Evolutionary conservation across 371 early-diverging fungal species (phyloP).

Genomic region (Mortierella sp.): DNA sequence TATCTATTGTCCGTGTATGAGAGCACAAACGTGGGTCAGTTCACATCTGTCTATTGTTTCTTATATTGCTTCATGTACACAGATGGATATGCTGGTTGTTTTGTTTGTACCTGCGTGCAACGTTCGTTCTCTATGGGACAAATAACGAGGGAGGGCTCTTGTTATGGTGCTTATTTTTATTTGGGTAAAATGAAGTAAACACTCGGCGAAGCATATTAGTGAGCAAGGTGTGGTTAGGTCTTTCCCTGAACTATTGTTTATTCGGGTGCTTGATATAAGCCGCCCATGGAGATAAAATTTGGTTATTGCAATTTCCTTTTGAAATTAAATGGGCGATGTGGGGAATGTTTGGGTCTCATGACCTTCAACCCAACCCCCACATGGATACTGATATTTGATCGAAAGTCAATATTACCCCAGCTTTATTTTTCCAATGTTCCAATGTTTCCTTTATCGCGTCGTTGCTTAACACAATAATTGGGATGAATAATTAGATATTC

Average conservation of each 20-base stretch:
- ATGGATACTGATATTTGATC: too few species aligned
- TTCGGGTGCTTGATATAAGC: not conserved
- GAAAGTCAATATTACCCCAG: too few species aligned
- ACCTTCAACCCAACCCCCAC: too few species aligned
- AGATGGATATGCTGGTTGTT: not conserved
- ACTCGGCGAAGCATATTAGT: slow-evolving; percentile 2
- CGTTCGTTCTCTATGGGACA: too few species aligned
- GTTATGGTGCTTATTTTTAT: too few species aligned
- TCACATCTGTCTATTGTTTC: not conserved
- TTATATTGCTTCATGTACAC: not conserved
- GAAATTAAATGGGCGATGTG: not conserved
- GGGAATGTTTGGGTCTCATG: not conserved
- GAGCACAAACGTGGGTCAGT: not conserved
- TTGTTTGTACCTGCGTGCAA: not conserved
- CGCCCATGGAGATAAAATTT: not conserved
- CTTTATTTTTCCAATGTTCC: too few species aligned
- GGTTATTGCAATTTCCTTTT: not conserved
- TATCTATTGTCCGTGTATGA: not conserved
- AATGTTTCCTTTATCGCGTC: not conserved
- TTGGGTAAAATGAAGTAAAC: not conserved
- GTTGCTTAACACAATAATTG: slow-evolving; percentile 1
- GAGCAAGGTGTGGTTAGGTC: not conserved
- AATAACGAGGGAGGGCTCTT: slow-evolving; percentile 13
- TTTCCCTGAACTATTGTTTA: too few species aligned
- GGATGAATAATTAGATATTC: slow-evolving; percentile 16